These are phyloP conservation scores for Cryphonectria parasitica DNA, from an alignment of 2,329 filamentous ascomycete species.

Conservation along the genomic window DNA sequence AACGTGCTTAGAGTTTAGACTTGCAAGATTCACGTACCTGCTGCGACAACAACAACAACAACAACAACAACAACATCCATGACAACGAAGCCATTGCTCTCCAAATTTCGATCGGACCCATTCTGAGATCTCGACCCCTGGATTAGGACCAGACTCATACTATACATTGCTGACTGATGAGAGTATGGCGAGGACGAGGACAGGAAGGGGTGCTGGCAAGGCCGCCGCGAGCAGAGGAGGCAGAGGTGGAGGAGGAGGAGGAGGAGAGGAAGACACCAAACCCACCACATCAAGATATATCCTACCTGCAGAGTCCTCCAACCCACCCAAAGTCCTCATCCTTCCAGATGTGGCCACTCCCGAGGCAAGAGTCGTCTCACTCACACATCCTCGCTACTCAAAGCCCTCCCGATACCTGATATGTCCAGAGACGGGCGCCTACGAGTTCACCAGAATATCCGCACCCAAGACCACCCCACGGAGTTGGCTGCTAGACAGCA, in stretches of 20 bases:
- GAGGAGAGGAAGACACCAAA: slow-evolving; percentile 32
- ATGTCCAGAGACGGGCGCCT: slow-evolving; percentile 64
- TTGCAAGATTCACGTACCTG: background rate
- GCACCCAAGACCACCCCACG: slow-evolving; percentile 57
- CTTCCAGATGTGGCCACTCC: slow-evolving; percentile 58
- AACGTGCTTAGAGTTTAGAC: background rate
- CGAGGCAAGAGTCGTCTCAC: slow-evolving; percentile 61
- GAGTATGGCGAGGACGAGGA: slow-evolving; percentile 56
- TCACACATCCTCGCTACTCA: slow-evolving; percentile 61
- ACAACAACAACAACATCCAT: background rate
- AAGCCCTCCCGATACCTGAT: slow-evolving; percentile 63
- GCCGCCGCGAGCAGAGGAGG: slow-evolving; percentile 34
- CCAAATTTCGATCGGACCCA: background rate
- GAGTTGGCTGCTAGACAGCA: slow-evolving; percentile 63
- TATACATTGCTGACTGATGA: background rate
- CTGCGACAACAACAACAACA: background rate
- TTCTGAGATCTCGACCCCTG: background rate
- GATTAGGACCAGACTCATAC: background rate
- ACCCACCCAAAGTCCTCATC: slow-evolving; percentile 61
- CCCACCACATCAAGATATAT: slow-evolving; percentile 45
- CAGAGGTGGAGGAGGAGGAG: background rate
- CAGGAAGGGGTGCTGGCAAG: slow-evolving; percentile 42
- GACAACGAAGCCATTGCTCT: background rate
- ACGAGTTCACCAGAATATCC: slow-evolving; percentile 65
- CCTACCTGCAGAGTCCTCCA: slow-evolving; percentile 45